phyloP scores from a whole-genome alignment of 2,329 filamentous ascomycete species.

The Neonectria ditissima region DNA sequence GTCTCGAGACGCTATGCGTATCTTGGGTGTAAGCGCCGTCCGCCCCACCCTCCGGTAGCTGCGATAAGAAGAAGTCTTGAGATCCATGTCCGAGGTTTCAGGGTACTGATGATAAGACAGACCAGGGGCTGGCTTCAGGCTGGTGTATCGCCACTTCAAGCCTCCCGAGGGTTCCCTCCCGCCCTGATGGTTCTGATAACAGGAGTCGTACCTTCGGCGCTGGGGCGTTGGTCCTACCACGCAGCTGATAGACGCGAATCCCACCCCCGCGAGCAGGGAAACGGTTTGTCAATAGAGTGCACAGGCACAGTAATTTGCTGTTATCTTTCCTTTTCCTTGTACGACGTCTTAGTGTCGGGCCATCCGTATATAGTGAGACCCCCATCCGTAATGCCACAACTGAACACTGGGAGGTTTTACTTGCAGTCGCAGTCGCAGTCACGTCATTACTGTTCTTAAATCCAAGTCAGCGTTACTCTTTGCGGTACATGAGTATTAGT shows the following conservation, averaged over 20 bases:
- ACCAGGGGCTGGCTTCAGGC: conserved; percentile 16
- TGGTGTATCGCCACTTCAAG: not conserved
- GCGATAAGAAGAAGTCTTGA: conserved; percentile 21
- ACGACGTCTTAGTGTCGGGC: not conserved
- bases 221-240: not conserved
- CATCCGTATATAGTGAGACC: conserved; percentile 12
- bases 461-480: not conserved
- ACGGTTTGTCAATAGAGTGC: conserved; percentile 1
- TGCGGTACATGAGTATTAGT: not conserved
- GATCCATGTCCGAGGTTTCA: conserved; percentile 18
- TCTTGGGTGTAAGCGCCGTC: conserved; percentile 5
- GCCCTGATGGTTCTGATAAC: not conserved
- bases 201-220: not conserved
- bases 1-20: conserved; percentile 2
- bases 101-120: conserved; percentile 32
- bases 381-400: not conserved
- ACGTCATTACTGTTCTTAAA: not conserved
- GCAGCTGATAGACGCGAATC: conserved; percentile 4
- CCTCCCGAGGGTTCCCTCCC: not conserved
- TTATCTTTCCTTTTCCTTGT: conserved; percentile 13
- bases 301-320: conserved; percentile 8
- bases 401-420: not conserved
- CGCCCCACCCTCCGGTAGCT: conserved; percentile 14
- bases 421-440: not conserved
- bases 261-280: conserved; percentile 13